Evolutionary conservation across 768 basidiomycete genomes (phyloP).

Genomic region (Baorangia bicolor): DNA sequence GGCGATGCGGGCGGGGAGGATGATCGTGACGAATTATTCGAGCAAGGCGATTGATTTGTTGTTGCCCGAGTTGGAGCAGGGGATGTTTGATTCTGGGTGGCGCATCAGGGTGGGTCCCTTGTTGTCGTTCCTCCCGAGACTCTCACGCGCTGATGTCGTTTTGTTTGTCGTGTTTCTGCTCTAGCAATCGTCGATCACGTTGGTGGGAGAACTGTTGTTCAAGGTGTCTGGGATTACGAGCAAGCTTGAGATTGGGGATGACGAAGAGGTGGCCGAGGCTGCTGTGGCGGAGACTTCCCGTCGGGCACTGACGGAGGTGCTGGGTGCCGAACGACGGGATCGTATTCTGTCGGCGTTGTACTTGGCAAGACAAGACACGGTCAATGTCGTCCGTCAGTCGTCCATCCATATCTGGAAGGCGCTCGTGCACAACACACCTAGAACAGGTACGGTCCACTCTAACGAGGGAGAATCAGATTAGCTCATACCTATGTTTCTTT

Average conservation of each 20-base stretch:
- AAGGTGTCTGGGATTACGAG: conserved; percentile 94
- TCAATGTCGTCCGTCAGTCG: conserved; percentile 84
- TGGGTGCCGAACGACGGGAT: conserved; percentile 87
- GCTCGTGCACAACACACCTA: conserved; percentile 89
- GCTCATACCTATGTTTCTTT: conserved; percentile 9
- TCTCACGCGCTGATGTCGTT: background rate
- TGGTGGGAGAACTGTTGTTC: conserved; percentile 95
- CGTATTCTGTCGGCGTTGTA: conserved; percentile 89
- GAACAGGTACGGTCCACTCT: conserved; percentile 58
- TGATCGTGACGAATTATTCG: conserved; percentile 96
- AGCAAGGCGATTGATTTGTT: conserved; percentile 89
- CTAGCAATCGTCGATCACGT: conserved; percentile 92
- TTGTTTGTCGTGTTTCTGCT: too few relatives aligned
- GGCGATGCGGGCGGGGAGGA: conserved; percentile 97
- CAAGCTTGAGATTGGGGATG: conserved; percentile 76
- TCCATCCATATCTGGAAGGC: conserved; percentile 99
- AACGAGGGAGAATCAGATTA: background rate
- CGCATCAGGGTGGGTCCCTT: conserved; percentile 74
- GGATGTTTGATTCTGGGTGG: conserved; percentile 95
- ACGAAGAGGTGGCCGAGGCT: conserved; percentile 63
- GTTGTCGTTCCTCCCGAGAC: background rate
- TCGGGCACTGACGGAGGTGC: conserved; percentile 80
- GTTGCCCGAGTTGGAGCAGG: conserved; percentile 88
- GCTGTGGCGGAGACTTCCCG: conserved; percentile 75
- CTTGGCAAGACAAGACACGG: conserved; percentile 90